Conservation (phyloP, 1,139 yeast genomes). For the Protomyces arabidopsidicola region DNA sequence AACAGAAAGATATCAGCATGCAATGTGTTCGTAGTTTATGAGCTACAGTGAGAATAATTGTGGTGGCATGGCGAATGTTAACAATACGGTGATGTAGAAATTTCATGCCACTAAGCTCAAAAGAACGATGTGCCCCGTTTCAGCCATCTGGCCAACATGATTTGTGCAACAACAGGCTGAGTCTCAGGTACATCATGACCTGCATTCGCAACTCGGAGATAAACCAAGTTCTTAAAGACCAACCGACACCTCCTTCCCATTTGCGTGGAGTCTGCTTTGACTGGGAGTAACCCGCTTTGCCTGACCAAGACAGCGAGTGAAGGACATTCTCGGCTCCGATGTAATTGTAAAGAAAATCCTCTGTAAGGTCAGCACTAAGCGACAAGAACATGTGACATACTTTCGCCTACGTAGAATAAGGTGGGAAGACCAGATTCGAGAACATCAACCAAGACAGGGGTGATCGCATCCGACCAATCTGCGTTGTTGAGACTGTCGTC, state of each 20-base stretch:
- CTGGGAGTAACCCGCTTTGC: not conserved
- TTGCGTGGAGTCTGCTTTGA: not conserved
- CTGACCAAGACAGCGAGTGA: not conserved
- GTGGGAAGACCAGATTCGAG: conserved; percentile 57
- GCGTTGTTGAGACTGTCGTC: not conserved
- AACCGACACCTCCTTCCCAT: not conserved
- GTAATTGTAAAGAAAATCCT: not conserved
- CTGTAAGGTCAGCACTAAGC: not conserved
- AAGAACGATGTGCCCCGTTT: too few relatives aligned
- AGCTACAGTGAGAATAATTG: too few relatives aligned
- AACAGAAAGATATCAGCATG: too few relatives aligned
- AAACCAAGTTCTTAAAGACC: not conserved
- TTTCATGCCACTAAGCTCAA: too few relatives aligned
- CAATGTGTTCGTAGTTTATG: too few relatives aligned
- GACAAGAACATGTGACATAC: conserved; percentile 45
- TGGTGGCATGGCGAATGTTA: too few relatives aligned
- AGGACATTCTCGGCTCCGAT: not conserved
- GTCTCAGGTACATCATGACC: not conserved
- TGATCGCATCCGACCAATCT: conserved; percentile 14
- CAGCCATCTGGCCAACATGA: not conserved
- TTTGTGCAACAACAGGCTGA: not conserved
- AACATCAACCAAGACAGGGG: conserved; percentile 31
- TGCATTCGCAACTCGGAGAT: not conserved
- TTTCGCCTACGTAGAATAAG: conserved; percentile 80
- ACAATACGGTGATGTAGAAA: too few relatives aligned